These are phyloP conservation scores for Zygosaccharomyces kombuchaensis DNA, from an alignment of 805 yeast genomes.

Conservation along the genomic window DNA sequence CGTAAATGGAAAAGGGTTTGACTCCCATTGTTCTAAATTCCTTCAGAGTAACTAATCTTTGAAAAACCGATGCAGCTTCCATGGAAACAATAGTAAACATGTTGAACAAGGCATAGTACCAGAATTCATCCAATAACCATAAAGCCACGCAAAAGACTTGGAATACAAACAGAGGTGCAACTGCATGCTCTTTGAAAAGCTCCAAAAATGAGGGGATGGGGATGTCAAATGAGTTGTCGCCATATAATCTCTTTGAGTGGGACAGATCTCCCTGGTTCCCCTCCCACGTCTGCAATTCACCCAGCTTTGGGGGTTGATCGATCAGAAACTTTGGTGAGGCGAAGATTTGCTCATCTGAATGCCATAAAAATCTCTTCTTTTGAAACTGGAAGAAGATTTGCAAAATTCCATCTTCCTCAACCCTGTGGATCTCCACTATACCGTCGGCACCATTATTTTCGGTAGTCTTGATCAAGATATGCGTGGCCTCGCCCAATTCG, in stretches of 20 bases:
- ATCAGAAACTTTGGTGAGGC: conserved; percentile 74
- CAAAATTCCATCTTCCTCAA: conserved; percentile 50
- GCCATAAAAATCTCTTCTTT: conserved; percentile 81
- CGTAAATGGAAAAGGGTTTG: conserved; percentile 79
- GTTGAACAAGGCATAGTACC: conserved; percentile 92
- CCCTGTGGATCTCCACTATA: conserved; percentile 59
- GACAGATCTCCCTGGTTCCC: conserved; percentile 56
- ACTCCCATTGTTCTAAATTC: conserved; percentile 98
- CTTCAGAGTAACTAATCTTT: conserved; percentile 88
- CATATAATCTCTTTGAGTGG: conserved; percentile 57
- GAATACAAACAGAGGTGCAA: conserved; percentile 96
- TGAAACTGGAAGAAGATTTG: conserved; percentile 80
- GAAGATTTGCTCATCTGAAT: conserved; percentile 50
- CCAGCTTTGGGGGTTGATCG: conserved; percentile 54
- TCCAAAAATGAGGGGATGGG: conserved; percentile 91
- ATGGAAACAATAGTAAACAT: conserved; percentile 88
- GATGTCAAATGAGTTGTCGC: conserved; percentile 85
- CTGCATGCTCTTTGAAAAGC: conserved; percentile 93
- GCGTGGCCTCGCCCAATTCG: conserved; percentile 58
- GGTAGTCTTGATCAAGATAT: conserved; percentile 72
- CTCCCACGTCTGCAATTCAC: conserved; percentile 48
- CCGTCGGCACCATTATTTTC: conserved; percentile 84
- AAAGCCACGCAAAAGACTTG: conserved; percentile 93
- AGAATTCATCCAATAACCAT: conserved; percentile 94
- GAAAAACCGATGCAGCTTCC: conserved; percentile 92